Evolutionary conservation across 495 filamentous ascomycete species (phyloP).

Genomic region (Xylaria longipes): DNA sequence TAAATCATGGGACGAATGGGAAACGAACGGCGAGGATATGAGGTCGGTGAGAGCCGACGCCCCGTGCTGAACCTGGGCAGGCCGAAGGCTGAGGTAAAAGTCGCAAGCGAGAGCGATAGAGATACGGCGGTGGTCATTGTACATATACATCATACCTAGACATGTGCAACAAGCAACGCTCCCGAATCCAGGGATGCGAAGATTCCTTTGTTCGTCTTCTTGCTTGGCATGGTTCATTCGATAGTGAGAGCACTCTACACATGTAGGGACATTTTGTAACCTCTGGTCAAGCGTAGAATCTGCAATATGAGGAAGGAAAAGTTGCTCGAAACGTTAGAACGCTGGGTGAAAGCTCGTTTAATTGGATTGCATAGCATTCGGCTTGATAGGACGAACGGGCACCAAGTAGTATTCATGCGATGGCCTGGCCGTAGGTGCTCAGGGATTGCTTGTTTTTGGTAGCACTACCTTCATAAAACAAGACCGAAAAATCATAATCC

Average conservation of each 20-base stretch:
- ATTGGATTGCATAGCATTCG: no score
- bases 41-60: neutral
- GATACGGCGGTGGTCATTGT: conserved; percentile 5
- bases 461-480: no score
- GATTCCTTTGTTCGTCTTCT: neutral
- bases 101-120: neutral
- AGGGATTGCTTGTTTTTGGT: no score
- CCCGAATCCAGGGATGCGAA: neutral
- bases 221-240: neutral
- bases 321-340: no score
- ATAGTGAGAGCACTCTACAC: neutral
- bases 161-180: conserved; percentile 18
- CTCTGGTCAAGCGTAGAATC: neutral
- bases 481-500: no score
- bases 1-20: conserved; percentile 33
- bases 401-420: neutral
- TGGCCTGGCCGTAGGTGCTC: neutral
- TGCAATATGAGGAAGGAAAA: no score
- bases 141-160: conserved; percentile 19
- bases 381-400: no score
- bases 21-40: neutral
- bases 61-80: neutral
- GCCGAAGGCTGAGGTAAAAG: neutral
- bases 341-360: no score
- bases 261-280: neutral